These are phyloP conservation scores for Nicotiana undulata DNA, from an alignment of 257 asterid genomes.

Conservation along the genomic window DNA sequence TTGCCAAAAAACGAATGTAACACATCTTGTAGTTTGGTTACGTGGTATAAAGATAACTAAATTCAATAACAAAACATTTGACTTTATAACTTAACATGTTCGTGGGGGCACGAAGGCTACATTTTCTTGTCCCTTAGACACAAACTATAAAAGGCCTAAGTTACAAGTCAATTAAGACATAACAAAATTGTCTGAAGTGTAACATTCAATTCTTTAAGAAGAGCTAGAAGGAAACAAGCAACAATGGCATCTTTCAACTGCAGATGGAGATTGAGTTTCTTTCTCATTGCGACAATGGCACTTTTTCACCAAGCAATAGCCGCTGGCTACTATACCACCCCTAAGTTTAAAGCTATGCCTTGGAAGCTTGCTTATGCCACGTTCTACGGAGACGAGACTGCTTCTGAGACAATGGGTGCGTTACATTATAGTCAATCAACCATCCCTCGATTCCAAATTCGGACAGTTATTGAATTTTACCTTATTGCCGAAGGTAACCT, in stretches of 20 bases:
- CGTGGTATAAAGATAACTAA: neutral
- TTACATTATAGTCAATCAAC: neutral
- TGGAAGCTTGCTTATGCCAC: constrained; percentile 61
- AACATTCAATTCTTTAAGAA: neutral
- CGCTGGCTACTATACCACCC: constrained; percentile 15
- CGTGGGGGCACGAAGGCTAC: constrained; percentile 30
- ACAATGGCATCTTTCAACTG: constrained; percentile 35
- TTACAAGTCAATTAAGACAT: constrained; percentile 18
- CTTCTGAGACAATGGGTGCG: constrained; percentile 52
- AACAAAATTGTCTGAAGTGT: neutral
- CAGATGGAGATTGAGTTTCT: constrained; percentile 23
- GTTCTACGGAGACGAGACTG: constrained; percentile 63
- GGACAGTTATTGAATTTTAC: neutral
- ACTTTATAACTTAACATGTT: constrained; percentile 13
- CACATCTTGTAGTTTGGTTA: neutral
- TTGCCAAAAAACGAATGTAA: neutral
- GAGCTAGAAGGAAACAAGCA: constrained; percentile 21
- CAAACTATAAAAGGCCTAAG: constrained; percentile 26
- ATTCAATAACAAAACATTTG: constrained; percentile 1
- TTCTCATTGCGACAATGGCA: constrained; percentile 17
- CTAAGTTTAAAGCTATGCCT: constrained; percentile 24
- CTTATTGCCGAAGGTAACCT: neutral
- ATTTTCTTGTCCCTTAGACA: neutral
- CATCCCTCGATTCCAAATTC: neutral
- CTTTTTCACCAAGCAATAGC: constrained; percentile 18